A percentile compares a stretch with the other conserved stretches of the same genome.
phyloP scores from a whole-genome alignment of 345 rosid genomes.

The Euphorbia tirucalli region DNA sequence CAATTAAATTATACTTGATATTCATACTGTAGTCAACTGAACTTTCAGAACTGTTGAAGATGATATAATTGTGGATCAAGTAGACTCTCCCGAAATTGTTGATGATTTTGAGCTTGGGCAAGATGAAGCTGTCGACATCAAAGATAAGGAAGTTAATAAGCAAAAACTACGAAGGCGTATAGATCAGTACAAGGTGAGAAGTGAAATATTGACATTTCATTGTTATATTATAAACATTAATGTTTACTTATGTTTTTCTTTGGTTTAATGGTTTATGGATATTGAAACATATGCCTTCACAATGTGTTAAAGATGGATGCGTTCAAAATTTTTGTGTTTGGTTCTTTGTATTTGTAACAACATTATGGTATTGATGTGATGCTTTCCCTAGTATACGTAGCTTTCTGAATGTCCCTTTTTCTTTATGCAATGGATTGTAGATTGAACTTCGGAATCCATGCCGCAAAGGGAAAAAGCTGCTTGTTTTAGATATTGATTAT shows the following conservation, averaged over 20 bases:
- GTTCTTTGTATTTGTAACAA: no score
- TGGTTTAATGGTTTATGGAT: neutral
- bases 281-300: neutral
- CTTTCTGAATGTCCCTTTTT: neutral
- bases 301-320: neutral
- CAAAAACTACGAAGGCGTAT: constrained; percentile 70
- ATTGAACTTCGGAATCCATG: constrained; percentile 69
- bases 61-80: constrained; percentile 80
- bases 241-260: neutral
- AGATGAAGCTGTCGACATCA: constrained; percentile 77
- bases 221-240: neutral
- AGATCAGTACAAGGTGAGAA: constrained; percentile 68
- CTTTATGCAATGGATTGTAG: constrained; percentile 31
- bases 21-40: constrained; percentile 4
- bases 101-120: constrained; percentile 94
- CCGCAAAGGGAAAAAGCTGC: constrained; percentile 85
- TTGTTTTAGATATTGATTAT: constrained; percentile 92
- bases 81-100: constrained; percentile 69
- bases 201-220: neutral
- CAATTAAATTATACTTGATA: neutral
- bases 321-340: neutral
- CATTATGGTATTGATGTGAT: neutral
- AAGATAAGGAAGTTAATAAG: constrained; percentile 84
- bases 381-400: neutral
- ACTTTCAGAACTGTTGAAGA: constrained; percentile 72